Percentiles rank a stretch among this genome's conserved stretches.
These are phyloP conservation scores for Mediolabrus comicus DNA, from an alignment of 108 stramenopile genomes.

Conservation along the genomic window DNA sequence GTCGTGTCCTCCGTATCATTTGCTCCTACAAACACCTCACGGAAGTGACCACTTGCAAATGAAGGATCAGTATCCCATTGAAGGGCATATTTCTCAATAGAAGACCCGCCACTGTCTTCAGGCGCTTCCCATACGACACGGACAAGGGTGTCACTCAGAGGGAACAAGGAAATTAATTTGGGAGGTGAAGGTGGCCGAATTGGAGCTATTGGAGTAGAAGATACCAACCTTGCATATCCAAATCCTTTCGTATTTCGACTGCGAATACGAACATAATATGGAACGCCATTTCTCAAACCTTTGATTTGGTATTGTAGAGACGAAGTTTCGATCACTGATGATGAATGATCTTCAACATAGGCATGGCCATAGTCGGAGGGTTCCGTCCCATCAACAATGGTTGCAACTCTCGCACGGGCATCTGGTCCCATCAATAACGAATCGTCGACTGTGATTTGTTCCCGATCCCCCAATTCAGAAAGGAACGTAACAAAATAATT, in stretches of 20 bases:
- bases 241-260: constrained; percentile 63
- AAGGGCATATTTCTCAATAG: constrained; percentile 60
- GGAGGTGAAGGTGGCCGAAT: constrained; percentile 55
- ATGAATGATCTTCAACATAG: constrained; percentile 16
- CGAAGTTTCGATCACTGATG: not conserved
- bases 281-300: constrained; percentile 46
- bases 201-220: constrained; percentile 52
- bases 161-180: constrained; percentile 41
- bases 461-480: constrained; percentile 41
- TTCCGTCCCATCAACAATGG: constrained; percentile 46
- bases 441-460: constrained; percentile 61
- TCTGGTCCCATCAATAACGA: constrained; percentile 68
- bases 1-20: not conserved
- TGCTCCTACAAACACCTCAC: constrained; percentile 17
- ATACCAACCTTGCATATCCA: constrained; percentile 35
- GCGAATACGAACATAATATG: constrained; percentile 54
- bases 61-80: constrained; percentile 66
- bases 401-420: constrained; percentile 61
- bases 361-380: constrained; percentile 46
- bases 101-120: constrained; percentile 56
- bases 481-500: constrained; percentile 83
- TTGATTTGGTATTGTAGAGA: constrained; percentile 33
- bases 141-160: constrained; percentile 62
- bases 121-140: constrained; percentile 71
- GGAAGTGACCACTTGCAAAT: constrained; percentile 35